Evolutionary conservation across 1,284 basidiomycete genomes (phyloP), one percentile per base, ranked within the genome.

Genomic region (Pseudozyma sp.): DNA sequence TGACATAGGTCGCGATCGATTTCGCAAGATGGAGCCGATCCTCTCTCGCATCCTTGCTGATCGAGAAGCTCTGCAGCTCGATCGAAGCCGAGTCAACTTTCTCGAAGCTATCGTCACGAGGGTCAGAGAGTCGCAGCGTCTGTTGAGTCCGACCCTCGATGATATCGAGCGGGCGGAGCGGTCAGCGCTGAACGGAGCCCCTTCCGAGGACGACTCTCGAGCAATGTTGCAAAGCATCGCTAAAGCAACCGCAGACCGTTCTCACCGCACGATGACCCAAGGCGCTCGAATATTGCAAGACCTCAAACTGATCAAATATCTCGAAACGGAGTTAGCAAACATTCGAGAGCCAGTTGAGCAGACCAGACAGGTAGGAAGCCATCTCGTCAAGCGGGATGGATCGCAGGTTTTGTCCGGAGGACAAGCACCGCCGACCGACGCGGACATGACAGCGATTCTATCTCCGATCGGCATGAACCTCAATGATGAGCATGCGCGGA

Each of bases 401-500:
- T 14, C 35, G 8, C 8, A 10, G 8, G 35, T 39, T 10, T 16
- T 16, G 3, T 4, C 19, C 19, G 5, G 9, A 4, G 5, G 16
- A 30, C 30, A 30, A 13, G 8, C 29, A 42, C 40, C 17, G 17
- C 17, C n/a, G n/a, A 14, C 44, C 16, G 11, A 48, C 39, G 43
- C n/a, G 3, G 44, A 53, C 14, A 19, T 43, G 44, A n/a, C 24
- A 33, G 1, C 0, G 1, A 54, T 50, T 5, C 50, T 66, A 1
- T 11, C 16, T 7, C 47, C 46, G 5, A 30, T 58, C 4, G 57
- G 57, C n/a, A 59, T 66, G 64, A 10, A 48, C n/a, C 37, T 51
- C 7, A 17, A 24, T 0, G 64, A 66, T 33, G 16, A 16, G 24
- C 24, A 52, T 13, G 57, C 53, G 16, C 42, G 24, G 2, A 48